A percentile compares a stretch with the other conserved stretches of the same genome.
Conservation (phyloP, 495 filamentous ascomycete species). For the Chaetomium tenue region DNA sequence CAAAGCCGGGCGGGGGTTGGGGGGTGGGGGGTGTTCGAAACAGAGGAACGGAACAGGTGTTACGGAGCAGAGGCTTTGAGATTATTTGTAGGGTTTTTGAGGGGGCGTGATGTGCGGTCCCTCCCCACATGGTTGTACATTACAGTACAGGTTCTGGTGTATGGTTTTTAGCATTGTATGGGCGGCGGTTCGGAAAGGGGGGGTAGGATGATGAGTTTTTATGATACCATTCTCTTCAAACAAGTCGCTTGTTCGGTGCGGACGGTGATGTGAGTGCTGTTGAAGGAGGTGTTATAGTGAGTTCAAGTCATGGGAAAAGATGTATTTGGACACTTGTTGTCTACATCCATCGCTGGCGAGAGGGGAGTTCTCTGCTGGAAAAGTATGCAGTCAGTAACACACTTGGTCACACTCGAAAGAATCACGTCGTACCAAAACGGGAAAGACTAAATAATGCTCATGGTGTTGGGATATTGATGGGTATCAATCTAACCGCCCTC, state of each 20-base stretch:
- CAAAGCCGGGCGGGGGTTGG: no score
- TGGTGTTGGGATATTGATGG: no score
- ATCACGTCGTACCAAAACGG: no score
- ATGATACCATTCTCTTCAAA: neutral
- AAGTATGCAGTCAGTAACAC: no score
- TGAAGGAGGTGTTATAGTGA: neutral
- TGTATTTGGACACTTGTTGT: no score
- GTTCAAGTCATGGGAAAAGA: neutral
- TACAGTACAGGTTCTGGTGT: slow-evolving; percentile 15
- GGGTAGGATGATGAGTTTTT: slow-evolving; percentile 3
- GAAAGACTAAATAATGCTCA: no score
- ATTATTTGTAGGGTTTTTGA: slow-evolving; percentile 1
- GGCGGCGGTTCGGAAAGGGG: neutral
- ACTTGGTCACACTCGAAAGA: no score
- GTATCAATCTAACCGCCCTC: no score
- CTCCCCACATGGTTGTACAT: neutral
- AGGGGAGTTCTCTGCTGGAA: no score
- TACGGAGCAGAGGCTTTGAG: slow-evolving; percentile 6
- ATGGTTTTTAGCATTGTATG: slow-evolving; percentile 19
- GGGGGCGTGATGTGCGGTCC: slow-evolving; percentile 3
- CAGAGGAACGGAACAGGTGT: slow-evolving; percentile 4
- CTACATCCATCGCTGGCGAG: no score
- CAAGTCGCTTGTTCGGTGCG: neutral
- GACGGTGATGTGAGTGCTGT: neutral
- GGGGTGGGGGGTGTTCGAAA: neutral